Percentiles rank a stretch among this genome's conserved stretches.
Evolutionary conservation across 2,329 filamentous ascomycete genomes (phyloP).

Genomic region (Biscogniauxia marginata): DNA sequence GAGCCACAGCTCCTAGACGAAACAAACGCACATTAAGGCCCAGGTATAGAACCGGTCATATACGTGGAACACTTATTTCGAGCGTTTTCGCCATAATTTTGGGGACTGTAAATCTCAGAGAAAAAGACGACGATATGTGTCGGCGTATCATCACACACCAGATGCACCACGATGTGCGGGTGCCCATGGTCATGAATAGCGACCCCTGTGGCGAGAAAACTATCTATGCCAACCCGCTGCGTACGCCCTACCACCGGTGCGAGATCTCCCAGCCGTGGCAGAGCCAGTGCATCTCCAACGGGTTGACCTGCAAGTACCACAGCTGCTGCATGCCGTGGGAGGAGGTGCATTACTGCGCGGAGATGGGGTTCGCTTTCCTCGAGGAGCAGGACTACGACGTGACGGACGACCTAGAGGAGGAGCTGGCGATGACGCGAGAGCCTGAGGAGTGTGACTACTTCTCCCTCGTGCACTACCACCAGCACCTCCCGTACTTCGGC

Average conservation of each 20-base stretch:
- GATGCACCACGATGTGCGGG: slow-evolving; percentile 30
- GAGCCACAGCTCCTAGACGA: neutral
- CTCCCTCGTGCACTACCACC: slow-evolving; percentile 21
- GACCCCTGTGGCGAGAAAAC: neutral
- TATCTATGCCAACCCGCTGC: slow-evolving; percentile 20
- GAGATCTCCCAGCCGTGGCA: slow-evolving; percentile 14
- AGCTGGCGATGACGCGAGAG: neutral
- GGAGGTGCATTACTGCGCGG: slow-evolving; percentile 12
- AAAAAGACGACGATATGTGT: slow-evolving; percentile 29
- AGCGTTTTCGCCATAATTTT: no score
- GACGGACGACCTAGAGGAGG: neutral
- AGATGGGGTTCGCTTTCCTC: neutral
- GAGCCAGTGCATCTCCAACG: neutral
- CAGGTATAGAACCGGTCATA: neutral
- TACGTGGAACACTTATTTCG: no score
- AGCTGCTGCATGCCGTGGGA: slow-evolving; percentile 19
- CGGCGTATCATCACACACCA: slow-evolving; percentile 16
- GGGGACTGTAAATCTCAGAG: no score
- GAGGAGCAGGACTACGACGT: neutral
- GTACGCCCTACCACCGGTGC: slow-evolving; percentile 23
- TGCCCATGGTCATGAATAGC: slow-evolving; percentile 20
- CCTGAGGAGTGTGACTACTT: slow-evolving; percentile 22
- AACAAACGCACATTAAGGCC: neutral
- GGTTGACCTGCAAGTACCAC: slow-evolving; percentile 21
- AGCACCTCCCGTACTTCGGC: slow-evolving; percentile 19